A percentile compares a stretch with the other conserved stretches of the same genome.
These are phyloP conservation scores for Buxus sempervirens DNA, from an alignment of 164 flowering plant genomes.

Conservation along the genomic window DNA sequence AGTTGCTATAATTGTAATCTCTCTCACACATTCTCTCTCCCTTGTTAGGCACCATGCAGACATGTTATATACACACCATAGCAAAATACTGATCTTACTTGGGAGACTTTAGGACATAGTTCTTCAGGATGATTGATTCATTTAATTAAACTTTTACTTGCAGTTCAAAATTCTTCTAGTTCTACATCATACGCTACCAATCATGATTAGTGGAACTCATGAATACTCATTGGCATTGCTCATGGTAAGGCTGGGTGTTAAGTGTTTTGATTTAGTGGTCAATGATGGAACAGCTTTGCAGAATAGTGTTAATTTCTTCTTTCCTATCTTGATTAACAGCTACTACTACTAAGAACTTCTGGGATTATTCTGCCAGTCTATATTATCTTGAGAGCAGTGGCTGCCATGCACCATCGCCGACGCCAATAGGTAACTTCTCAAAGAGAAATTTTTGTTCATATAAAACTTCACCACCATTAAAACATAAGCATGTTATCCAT, in stretches of 20 bases:
- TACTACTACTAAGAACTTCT: constrained; percentile 45
- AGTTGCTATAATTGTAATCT: constrained; percentile 61
- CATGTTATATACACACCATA: no score
- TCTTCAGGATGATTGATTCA: not conserved
- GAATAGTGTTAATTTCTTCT: not conserved
- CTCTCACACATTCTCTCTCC: constrained; percentile 15
- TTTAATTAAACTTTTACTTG: constrained; percentile 4
- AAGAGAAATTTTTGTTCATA: not conserved
- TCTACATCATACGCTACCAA: constrained; percentile 64
- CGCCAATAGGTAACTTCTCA: constrained; percentile 35
- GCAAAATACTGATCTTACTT: not conserved
- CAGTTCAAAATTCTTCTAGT: constrained; percentile 73
- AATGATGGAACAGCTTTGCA: not conserved
- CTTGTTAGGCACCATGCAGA: not conserved
- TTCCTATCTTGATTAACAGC: constrained; percentile 28
- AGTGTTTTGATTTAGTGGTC: not conserved
- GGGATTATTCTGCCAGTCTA: constrained; percentile 77
- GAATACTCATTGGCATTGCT: constrained; percentile 51
- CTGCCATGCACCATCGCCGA: constrained; percentile 46
- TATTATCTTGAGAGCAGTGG: constrained; percentile 51
- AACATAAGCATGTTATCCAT: no score
- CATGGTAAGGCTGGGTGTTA: constrained; percentile 32
- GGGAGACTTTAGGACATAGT: not conserved
- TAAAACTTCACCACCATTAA: no score
- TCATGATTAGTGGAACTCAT: constrained; percentile 46